These are phyloP conservation scores for Microbotryomycetes sp. DNA, from an alignment of 1,284 basidiomycete genomes.

Conservation along the genomic window DNA sequence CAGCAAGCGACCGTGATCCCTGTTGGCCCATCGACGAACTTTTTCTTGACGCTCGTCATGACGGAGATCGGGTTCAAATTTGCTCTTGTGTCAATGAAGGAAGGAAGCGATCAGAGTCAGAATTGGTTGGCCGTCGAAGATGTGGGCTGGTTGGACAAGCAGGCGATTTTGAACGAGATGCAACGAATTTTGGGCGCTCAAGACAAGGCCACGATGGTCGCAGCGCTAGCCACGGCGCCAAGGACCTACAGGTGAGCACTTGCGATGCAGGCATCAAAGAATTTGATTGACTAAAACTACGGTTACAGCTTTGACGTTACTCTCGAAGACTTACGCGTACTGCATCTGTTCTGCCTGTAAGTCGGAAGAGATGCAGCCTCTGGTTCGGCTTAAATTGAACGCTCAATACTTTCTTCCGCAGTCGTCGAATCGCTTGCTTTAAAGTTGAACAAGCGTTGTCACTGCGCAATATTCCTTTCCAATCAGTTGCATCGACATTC, in stretches of 20 bases:
- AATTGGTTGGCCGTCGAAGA: constrained; percentile 57
- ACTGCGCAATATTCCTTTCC: constrained; percentile 67
- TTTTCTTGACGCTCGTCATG: constrained; percentile 18
- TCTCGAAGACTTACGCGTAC: constrained; percentile 59
- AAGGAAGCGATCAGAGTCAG: constrained; percentile 11
- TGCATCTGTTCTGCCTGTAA: constrained; percentile 74
- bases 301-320: constrained; percentile 59
- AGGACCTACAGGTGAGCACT: neutral
- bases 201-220: neutral
- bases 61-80: constrained; percentile 20
- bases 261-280: constrained; percentile 41
- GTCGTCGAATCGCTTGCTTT: constrained; percentile 81
- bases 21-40: neutral
- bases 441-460: constrained; percentile 84
- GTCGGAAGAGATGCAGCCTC: constrained; percentile 24
- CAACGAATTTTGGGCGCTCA: neutral
- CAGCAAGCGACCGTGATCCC: neutral
- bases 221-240: neutral
- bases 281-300: constrained; percentile 42
- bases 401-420: constrained; percentile 38
- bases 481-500: constrained; percentile 57
- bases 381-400: neutral
- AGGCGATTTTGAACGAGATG: constrained; percentile 46
- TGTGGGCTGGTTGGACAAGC: constrained; percentile 67
- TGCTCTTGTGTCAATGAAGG: constrained; percentile 14